Evolutionary conservation across 2,329 filamentous ascomycete species (phyloP).

Genomic region (Microdochium paspali): DNA sequence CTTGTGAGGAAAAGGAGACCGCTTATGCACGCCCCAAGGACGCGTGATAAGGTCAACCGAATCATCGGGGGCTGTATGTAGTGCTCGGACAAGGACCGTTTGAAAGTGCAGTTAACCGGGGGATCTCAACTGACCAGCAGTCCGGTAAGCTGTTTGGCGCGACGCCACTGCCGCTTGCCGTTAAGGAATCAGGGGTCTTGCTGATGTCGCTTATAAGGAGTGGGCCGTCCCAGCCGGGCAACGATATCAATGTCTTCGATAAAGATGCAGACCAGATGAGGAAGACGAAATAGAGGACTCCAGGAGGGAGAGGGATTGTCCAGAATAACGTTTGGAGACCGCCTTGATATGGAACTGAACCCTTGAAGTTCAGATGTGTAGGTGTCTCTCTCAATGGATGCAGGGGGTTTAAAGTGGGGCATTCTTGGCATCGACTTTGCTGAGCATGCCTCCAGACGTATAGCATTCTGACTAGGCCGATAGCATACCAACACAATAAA

Average conservation of each 20-base stretch:
- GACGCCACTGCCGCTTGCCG: too few relatives aligned
- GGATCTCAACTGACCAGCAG: background rate
- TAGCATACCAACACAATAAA: too few relatives aligned
- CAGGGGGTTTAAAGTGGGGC: background rate
- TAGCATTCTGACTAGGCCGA: too few relatives aligned
- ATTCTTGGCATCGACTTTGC: too few relatives aligned
- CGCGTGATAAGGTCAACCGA: background rate
- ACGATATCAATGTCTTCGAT: too few relatives aligned
- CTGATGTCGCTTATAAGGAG: too few relatives aligned
- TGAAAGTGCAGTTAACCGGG: background rate
- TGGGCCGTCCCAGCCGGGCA: too few relatives aligned
- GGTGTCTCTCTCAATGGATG: background rate
- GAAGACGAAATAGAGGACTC: background rate
- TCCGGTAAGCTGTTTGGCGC: too few relatives aligned
- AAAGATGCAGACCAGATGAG: too few relatives aligned
- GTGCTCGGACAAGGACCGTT: background rate
- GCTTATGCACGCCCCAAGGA: background rate
- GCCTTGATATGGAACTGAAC: background rate
- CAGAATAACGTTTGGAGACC: background rate
- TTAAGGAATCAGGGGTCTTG: too few relatives aligned
- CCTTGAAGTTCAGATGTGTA: background rate
- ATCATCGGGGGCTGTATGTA: background rate
- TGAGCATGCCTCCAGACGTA: too few relatives aligned
- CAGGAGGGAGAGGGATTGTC: background rate
- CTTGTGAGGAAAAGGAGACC: constrained; percentile 13